phyloP scores from a whole-genome alignment of 2,329 filamentous ascomycete genomes.

The Aschersonia sp. region DNA sequence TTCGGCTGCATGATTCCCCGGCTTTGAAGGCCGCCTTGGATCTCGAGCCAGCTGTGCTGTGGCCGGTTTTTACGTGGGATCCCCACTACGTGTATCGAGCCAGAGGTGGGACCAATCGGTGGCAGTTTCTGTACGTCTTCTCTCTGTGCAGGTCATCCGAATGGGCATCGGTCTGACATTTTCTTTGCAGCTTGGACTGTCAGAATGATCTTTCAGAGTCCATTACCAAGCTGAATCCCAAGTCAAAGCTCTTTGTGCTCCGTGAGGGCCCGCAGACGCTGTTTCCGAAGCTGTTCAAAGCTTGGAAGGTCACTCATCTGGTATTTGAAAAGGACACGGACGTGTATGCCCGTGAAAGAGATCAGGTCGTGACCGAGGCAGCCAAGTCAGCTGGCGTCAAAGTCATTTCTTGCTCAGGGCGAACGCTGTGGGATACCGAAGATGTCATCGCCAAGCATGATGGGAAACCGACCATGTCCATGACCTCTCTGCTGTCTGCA shows the following conservation, averaged over 20 bases:
- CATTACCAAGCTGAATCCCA: slow-evolving; percentile 53
- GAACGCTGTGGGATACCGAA: slow-evolving; percentile 63
- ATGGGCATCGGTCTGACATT: too few relatives aligned
- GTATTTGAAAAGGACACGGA: slow-evolving; percentile 73
- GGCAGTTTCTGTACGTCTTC: slow-evolving; percentile 47
- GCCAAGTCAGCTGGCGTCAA: slow-evolving; percentile 52
- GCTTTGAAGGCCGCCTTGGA: slow-evolving; percentile 58
- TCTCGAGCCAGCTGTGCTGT: slow-evolving; percentile 52
- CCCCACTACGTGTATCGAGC: slow-evolving; percentile 65
- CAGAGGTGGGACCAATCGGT: slow-evolving; percentile 56
- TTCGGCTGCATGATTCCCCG: slow-evolving; percentile 64
- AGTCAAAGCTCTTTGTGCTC: slow-evolving; percentile 57
- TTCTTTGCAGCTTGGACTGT: slow-evolving; percentile 44
- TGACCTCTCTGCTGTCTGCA: slow-evolving; percentile 49
- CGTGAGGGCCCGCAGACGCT: slow-evolving; percentile 59
- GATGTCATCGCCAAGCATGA: slow-evolving; percentile 49
- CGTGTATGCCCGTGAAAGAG: slow-evolving; percentile 51
- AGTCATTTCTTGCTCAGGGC: slow-evolving; percentile 48
- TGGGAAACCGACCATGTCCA: slow-evolving; percentile 62
- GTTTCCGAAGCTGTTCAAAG: slow-evolving; percentile 56
- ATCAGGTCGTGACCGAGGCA: slow-evolving; percentile 41
- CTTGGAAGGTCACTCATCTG: slow-evolving; percentile 60
- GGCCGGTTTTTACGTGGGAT: slow-evolving; percentile 70
- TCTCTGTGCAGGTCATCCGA: too few relatives aligned
- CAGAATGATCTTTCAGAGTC: slow-evolving; percentile 54